Conservation (phyloP, 306 rosid species). For the Trichosanthes truncata region DNA sequence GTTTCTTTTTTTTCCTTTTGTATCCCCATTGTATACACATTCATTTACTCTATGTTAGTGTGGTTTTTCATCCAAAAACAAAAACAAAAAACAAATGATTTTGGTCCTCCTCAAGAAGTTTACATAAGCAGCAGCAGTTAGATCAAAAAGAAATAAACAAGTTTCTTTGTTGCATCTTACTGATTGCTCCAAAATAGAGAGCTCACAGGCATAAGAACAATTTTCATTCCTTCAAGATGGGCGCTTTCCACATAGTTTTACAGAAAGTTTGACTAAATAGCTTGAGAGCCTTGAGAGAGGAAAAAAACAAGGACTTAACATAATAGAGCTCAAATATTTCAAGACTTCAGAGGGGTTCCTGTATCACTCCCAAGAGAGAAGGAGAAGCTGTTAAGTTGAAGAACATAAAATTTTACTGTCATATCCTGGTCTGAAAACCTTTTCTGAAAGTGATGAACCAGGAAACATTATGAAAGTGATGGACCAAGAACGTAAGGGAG, state of each 20-base stretch:
- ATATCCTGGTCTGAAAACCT: not conserved
- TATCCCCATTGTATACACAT: not conserved
- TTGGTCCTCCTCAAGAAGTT: not conserved
- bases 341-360: not conserved
- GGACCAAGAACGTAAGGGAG: not conserved
- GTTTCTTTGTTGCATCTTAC: not conserved
- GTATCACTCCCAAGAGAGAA: not conserved
- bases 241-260: not conserved
- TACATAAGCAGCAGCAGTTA: not conserved
- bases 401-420: not conserved
- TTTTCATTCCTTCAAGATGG: not conserved
- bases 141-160: not conserved
- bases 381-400: not conserved
- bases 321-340: not conserved
- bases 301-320: not conserved
- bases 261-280: not conserved
- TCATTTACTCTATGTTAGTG: not conserved
- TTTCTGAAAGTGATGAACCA: not conserved
- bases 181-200: not conserved
- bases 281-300: not conserved
- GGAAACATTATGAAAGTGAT: not conserved
- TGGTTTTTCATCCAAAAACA: not conserved
- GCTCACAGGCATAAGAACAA: not conserved
- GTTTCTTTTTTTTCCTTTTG: not conserved
- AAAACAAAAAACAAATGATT: not conserved